Conservation (phyloP, 768 basidiomycete genomes). For the Naganishia vaughanmartiniae region DNA sequence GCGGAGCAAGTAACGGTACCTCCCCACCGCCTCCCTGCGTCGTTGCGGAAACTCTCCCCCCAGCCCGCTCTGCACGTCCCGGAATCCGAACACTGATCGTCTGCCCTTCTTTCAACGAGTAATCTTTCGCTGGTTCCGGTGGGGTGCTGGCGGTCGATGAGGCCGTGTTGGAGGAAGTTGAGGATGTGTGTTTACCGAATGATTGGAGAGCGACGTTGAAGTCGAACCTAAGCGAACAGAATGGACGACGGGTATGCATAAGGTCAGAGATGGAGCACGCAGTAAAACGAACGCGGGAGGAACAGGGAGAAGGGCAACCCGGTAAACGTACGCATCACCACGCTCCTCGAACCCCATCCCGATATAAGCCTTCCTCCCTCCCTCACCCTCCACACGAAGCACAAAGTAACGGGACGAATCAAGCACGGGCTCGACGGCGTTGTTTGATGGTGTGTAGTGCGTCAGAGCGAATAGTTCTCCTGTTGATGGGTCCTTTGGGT, state of each 20-base stretch:
- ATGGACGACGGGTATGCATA: not conserved
- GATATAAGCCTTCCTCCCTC: conserved; percentile 81
- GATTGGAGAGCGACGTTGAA: conserved; percentile 60
- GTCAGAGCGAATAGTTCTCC: conserved; percentile 79
- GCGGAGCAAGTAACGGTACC: conserved; percentile 43
- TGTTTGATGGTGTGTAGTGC: conserved; percentile 71
- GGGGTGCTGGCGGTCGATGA: conserved; percentile 63
- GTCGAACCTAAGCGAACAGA: conserved; percentile 11
- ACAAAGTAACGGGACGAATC: conserved; percentile 96
- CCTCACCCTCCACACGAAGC: conserved; percentile 76
- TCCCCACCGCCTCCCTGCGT: conserved; percentile 27
- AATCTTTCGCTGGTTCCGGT: conserved; percentile 82
- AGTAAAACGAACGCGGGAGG: conserved; percentile 1
- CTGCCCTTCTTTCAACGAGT: conserved; percentile 88
- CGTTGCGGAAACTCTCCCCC: conserved; percentile 2
- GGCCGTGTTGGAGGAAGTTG: conserved; percentile 50
- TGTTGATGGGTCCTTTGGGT: conserved; percentile 26
- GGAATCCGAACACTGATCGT: conserved; percentile 89
- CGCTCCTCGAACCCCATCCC: conserved; percentile 90
- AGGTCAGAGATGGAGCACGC: not conserved
- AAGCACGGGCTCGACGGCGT: conserved; percentile 88
- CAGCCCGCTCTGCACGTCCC: conserved; percentile 54
- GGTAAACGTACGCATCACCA: conserved; percentile 64
- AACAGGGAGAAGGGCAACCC: not conserved
- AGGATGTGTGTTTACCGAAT: conserved; percentile 52